Evolutionary conservation across 192 early-diverging fungal genomes (phyloP), one percentile per base, ranked within the genome.

Genomic region (Linnemannia hyalina): DNA sequence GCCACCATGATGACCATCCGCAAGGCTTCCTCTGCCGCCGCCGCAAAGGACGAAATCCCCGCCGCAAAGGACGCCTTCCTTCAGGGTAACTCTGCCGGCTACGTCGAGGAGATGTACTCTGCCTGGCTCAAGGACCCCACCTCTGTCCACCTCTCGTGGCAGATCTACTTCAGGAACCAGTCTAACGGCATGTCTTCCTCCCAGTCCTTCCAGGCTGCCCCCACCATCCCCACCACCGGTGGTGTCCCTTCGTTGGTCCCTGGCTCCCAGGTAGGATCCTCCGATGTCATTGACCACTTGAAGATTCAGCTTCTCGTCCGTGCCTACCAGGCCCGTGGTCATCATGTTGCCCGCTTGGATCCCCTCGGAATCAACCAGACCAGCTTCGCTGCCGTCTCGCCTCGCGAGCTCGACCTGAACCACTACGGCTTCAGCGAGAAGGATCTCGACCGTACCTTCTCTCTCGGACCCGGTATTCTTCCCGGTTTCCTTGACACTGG

Each of bases 221-320:
- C 96, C 20, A 95, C 93, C 69, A 92, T 97, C 63, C 94, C 96
- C 38, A 91, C 94, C 11, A 91, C 93, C 69, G 92, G 90, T 13
- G 92, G 92, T 70, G 93, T 94, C 1, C 90, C 81, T 49, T 89
- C 68, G 88, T 91, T 82, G 78, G 92, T 85, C 88, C 93, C 88
- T 83, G 90, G 82, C 68, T 92, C 36, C 60, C 91, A 75, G 41
- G 83, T 76, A 35, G 74, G 68, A 63, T 85, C 91, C 44, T 80
- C 88, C 10, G 92, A 96, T 76, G 96, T 99, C 68, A 93, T 96
- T 91, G 98, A 99, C 89, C 97, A 98, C 89, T 95, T 99, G 93
- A 99, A 99, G 90, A 96, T 99, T 46, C 98, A 99, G 92, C 93
- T 99, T 40, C 85, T 99, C 73, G 96, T 96, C 22, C 95, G 98